phyloP scores from a whole-genome alignment of 176 grass and related monocot genomes.

The Triticum dicoccoides region DNA sequence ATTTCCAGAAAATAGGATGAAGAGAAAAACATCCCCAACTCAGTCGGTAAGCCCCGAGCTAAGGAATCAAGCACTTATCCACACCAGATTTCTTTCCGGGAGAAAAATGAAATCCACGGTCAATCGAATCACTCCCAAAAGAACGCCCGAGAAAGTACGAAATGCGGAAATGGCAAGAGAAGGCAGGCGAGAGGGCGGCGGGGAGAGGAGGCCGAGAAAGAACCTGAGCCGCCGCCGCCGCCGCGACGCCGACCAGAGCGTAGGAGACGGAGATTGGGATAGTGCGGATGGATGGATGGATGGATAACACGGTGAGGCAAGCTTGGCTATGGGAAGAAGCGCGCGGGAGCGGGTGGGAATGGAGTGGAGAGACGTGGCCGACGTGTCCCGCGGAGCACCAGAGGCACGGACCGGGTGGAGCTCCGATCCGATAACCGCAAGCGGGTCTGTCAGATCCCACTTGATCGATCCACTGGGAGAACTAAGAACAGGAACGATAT shows the following conservation, averaged over 20 bases:
- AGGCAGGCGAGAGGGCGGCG: not conserved
- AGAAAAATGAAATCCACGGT: too few relatives aligned
- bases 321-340: not conserved
- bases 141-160: not conserved
- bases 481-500: too few relatives aligned
- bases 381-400: slow-evolving; percentile 28
- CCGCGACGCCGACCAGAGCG: not conserved
- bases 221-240: not conserved
- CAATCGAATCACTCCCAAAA: too few relatives aligned
- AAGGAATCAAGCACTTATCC: too few relatives aligned
- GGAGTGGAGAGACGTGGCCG: not conserved
- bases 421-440: too few relatives aligned
- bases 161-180: not conserved
- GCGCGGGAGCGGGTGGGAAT: not conserved
- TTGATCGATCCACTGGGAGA: too few relatives aligned
- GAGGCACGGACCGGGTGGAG: not conserved
- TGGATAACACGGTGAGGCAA: not conserved
- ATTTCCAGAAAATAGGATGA: not conserved
- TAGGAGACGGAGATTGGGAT: not conserved
- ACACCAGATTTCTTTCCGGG: too few relatives aligned
- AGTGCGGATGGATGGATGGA: slow-evolving; percentile 7
- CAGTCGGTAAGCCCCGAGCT: too few relatives aligned
- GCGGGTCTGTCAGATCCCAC: too few relatives aligned
- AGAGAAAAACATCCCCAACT: not conserved
- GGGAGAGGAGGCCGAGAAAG: not conserved